These are phyloP conservation scores for Xerocomellus intermedius DNA, from an alignment of 768 basidiomycete genomes.

Conservation along the genomic window DNA sequence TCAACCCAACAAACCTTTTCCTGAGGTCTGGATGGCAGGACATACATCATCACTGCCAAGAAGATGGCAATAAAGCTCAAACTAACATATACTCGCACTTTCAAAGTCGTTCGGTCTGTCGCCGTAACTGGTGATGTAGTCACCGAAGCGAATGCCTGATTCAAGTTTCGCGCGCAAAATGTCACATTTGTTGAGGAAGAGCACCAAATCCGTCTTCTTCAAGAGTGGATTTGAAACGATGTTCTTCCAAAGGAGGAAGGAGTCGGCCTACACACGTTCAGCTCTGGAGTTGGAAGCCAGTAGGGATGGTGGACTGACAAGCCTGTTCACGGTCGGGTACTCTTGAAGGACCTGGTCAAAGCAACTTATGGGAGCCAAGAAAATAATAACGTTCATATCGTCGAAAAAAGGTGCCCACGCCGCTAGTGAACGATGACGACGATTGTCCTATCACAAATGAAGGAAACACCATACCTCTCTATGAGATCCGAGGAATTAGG, in stretches of 20 bases:
- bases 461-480: slow-evolving; percentile 51
- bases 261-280: slow-evolving; percentile 49
- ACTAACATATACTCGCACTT: slow-evolving; percentile 58
- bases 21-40: slow-evolving; percentile 49
- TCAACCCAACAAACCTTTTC: slow-evolving; percentile 59
- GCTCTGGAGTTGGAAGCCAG: not conserved
- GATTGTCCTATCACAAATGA: not conserved
- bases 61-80: not conserved
- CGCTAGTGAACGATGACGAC: slow-evolving; percentile 39
- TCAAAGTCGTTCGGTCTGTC: slow-evolving; percentile 64
- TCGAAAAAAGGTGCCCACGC: slow-evolving; percentile 77
- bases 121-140: slow-evolving; percentile 65
- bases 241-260: slow-evolving; percentile 67
- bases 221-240: slow-evolving; percentile 62
- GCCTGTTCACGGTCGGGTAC: slow-evolving; percentile 60
- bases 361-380: slow-evolving; percentile 70
- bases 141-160: slow-evolving; percentile 55
- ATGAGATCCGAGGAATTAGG: not conserved
- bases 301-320: slow-evolving; percentile 41
- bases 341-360: slow-evolving; percentile 71
- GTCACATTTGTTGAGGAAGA: slow-evolving; percentile 77
- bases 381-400: slow-evolving; percentile 74
- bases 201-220: slow-evolving; percentile 60
- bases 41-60: not conserved
- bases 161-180: slow-evolving; percentile 59